These are phyloP conservation scores for Polychytrium aggregatum DNA, from an alignment of 192 early-diverging fungal genomes.

Conservation along the genomic window DNA sequence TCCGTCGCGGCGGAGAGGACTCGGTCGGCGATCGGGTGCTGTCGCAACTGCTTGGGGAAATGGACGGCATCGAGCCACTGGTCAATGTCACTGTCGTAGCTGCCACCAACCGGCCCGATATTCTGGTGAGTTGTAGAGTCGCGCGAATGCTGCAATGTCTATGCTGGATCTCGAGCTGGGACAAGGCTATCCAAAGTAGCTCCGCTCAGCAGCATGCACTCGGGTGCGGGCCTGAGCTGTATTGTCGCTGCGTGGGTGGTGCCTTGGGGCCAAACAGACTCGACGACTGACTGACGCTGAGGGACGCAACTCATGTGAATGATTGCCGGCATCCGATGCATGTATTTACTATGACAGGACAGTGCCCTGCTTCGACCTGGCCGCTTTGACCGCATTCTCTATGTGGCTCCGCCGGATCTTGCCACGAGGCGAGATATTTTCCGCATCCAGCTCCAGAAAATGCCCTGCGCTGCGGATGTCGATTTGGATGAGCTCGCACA, in stretches of 20 bases:
- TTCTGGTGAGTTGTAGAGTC: conserved; percentile 70
- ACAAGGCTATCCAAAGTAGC: no score
- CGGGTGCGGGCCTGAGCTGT: no score
- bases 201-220: no score
- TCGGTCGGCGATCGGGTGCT: conserved; percentile 88
- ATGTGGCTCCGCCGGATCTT: conserved; percentile 82
- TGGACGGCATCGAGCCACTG: conserved; percentile 93
- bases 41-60: conserved; percentile 84
- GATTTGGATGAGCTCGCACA: conserved; percentile 50
- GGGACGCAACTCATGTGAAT: no score
- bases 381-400: conserved; percentile 87
- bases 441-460: conserved; percentile 57
- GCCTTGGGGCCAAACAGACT: no score
- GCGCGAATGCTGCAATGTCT: background rate
- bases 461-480: conserved; percentile 60
- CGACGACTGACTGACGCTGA: no score
- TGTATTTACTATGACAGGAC: conserved; percentile 40
- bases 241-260: no score
- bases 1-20: conserved; percentile 56
- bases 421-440: conserved; percentile 71
- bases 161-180: no score
- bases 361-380: conserved; percentile 85
- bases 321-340: no score
- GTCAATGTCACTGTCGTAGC: conserved; percentile 95
- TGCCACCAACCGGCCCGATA: conserved; percentile 95